phyloP scores from a whole-genome alignment of 2,329 filamentous ascomycete genomes.

The Aquanectria penicillioides region DNA sequence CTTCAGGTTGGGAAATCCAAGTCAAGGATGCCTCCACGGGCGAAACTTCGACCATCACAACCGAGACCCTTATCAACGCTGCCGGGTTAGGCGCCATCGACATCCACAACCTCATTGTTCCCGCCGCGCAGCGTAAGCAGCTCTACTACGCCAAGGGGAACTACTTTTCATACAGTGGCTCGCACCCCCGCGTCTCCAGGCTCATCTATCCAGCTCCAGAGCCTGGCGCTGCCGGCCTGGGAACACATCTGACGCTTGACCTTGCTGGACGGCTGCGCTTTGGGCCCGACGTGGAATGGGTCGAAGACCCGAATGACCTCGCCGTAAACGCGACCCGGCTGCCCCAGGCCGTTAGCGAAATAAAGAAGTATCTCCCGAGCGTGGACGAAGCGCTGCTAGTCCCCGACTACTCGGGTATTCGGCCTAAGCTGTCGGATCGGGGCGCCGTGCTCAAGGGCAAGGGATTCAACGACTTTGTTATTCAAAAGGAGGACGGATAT shows the following conservation, averaged over 20 bases:
- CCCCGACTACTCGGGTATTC: conserved; percentile 90
- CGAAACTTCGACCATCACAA: conserved; percentile 69
- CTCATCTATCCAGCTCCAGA: conserved; percentile 90
- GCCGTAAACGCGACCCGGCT: conserved; percentile 72
- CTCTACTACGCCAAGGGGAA: conserved; percentile 93
- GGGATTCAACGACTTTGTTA: conserved; percentile 86
- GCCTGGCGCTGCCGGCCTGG: conserved; percentile 84
- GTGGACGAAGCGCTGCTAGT: conserved; percentile 73
- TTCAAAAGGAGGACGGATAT: conserved; percentile 80
- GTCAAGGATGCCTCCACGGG: conserved; percentile 58
- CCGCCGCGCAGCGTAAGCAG: conserved; percentile 61
- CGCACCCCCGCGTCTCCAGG: conserved; percentile 70
- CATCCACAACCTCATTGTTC: conserved; percentile 85
- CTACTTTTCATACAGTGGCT: conserved; percentile 85
- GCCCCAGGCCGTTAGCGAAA: conserved; percentile 75
- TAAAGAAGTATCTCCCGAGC: conserved; percentile 80
- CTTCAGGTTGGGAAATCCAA: conserved; percentile 75
- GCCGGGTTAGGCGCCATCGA: conserved; percentile 82
- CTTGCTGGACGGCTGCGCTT: conserved; percentile 86
- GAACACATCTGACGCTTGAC: conserved; percentile 94
- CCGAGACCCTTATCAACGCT: conserved; percentile 83
- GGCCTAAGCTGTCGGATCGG: conserved; percentile 78
- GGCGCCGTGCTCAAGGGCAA: conserved; percentile 70
- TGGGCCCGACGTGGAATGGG: conserved; percentile 96
- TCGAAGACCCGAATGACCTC: conserved; percentile 76